Percentiles rank a stretch among this genome's conserved stretches.
Conservation (phyloP, 495 filamentous ascomycete species). For the Aspergillus bridgeri region DNA sequence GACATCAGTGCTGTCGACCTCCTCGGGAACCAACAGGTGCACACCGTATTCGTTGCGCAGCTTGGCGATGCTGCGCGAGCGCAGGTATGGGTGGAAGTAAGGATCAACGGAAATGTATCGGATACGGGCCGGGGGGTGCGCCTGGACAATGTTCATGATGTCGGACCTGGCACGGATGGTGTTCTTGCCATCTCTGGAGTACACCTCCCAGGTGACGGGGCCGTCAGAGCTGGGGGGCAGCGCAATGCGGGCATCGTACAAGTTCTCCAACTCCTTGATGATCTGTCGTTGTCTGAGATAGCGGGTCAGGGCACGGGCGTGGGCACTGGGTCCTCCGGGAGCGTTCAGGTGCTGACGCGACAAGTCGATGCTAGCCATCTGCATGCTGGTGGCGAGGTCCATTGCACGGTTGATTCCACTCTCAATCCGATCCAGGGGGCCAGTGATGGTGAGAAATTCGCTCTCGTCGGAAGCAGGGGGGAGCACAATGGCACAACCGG, state of each 20-base stretch:
- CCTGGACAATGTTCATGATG: conserved; percentile 73
- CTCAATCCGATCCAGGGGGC: conserved; percentile 68
- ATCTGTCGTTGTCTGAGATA: conserved; percentile 76
- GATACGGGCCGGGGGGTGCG: conserved; percentile 74
- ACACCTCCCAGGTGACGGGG: conserved; percentile 77
- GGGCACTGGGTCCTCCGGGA: conserved; percentile 64
- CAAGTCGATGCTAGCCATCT: conserved; percentile 72
- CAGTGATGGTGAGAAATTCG: conserved; percentile 79
- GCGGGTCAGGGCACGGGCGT: conserved; percentile 78
- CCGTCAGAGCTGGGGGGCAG: conserved; percentile 62
- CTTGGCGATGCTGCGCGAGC: conserved; percentile 56
- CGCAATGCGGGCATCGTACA: conserved; percentile 77
- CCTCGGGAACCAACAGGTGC: conserved; percentile 69
- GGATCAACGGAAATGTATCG: conserved; percentile 70
- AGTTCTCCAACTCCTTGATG: conserved; percentile 71
- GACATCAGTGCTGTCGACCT: conserved; percentile 59
- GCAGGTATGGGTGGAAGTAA: conserved; percentile 79
- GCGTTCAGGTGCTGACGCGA: conserved; percentile 70
- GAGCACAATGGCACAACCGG: conserved; percentile 83
- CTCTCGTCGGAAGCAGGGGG: conserved; percentile 68
- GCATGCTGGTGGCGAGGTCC: conserved; percentile 78
- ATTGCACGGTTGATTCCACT: conserved; percentile 72
- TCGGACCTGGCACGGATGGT: conserved; percentile 74
- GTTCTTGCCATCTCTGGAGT: conserved; percentile 79
- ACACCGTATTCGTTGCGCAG: conserved; percentile 75